A percentile compares a stretch with the other conserved stretches of the same genome.
phyloP scores from a whole-genome alignment of 306 rosid genomes.

The Citrullus amarus region DNA sequence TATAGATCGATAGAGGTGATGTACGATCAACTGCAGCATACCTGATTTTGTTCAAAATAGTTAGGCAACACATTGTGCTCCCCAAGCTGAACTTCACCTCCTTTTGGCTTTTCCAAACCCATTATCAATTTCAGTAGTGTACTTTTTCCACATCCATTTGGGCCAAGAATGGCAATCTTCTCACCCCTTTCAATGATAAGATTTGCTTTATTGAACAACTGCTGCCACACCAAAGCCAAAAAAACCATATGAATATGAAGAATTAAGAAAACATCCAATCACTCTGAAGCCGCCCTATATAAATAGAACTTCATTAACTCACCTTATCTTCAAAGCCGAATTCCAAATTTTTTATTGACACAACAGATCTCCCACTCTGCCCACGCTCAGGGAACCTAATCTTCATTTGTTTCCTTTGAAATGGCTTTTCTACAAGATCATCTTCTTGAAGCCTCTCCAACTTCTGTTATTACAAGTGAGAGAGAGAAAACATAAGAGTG shows the following conservation, averaged over 20 bases:
- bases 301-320: slow-evolving; percentile 16
- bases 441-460: slow-evolving; percentile 88
- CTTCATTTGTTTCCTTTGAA: slow-evolving; percentile 92
- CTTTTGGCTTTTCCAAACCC: slow-evolving; percentile 70
- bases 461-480: slow-evolving; percentile 46
- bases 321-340: slow-evolving; percentile 79
- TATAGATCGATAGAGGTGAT: slow-evolving; percentile 2
- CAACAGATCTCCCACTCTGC: slow-evolving; percentile 83
- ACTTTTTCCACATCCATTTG: slow-evolving; percentile 99
- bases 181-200: slow-evolving; percentile 88
- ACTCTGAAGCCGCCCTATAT: slow-evolving; percentile 1
- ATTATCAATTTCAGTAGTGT: slow-evolving; percentile 78
- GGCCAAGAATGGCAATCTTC: slow-evolving; percentile 89
- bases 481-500: slow-evolving; percentile 3
- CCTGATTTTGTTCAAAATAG: slow-evolving; percentile 99
- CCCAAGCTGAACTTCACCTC: slow-evolving; percentile 80
- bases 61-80: slow-evolving; percentile 91
- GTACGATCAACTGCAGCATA: slow-evolving; percentile 9
- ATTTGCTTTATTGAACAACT: slow-evolving; percentile 69
- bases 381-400: slow-evolving; percentile 96
- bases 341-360: slow-evolving; percentile 48
- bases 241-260: not conserved
- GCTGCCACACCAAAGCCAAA: slow-evolving; percentile 33
- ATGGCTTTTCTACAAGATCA: slow-evolving; percentile 80
- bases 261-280: not conserved